Evolutionary conservation across 1,284 basidiomycete species (phyloP).

Genomic region (Ceratobasidium sp.): DNA sequence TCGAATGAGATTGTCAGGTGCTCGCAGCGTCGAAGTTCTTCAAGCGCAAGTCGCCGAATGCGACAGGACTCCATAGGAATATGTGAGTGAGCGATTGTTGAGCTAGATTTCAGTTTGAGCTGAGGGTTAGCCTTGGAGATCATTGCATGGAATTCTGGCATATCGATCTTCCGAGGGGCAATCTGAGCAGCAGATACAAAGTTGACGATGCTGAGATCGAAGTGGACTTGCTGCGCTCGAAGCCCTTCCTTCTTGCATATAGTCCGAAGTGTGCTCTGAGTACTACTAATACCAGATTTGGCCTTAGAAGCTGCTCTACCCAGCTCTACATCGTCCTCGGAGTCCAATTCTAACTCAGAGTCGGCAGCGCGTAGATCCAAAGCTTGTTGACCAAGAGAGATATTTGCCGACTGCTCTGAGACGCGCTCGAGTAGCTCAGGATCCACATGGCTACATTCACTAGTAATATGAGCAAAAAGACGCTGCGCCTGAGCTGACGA

Average conservation of each 20-base stretch:
- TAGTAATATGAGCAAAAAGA: not conserved
- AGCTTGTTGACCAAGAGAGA: not conserved
- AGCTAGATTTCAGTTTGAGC: constrained; percentile 4
- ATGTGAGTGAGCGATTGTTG: constrained; percentile 1
- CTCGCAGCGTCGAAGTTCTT: constrained; percentile 21
- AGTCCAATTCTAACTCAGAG: not conserved
- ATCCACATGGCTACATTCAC: not conserved
- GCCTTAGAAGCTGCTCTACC: too few relatives aligned
- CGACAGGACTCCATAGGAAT: constrained; percentile 22
- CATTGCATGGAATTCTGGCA: constrained; percentile 23
- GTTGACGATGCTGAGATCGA: constrained; percentile 23
- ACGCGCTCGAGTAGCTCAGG: not conserved
- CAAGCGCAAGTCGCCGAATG: not conserved
- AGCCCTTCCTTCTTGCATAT: not conserved
- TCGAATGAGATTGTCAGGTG: constrained; percentile 51
- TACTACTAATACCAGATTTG: too few relatives aligned
- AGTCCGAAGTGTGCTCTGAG: not conserved
- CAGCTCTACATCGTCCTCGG: too few relatives aligned
- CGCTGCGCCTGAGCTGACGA: not conserved
- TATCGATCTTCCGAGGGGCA: constrained; percentile 12
- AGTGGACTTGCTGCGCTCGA: constrained; percentile 1
- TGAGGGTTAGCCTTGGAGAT: not conserved
- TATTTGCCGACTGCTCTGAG: not conserved
- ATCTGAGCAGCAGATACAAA: constrained; percentile 7
- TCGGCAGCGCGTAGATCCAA: not conserved